Conservation (phyloP, 371 early-diverging fungal genomes). For the Circinella umbellata region DNA sequence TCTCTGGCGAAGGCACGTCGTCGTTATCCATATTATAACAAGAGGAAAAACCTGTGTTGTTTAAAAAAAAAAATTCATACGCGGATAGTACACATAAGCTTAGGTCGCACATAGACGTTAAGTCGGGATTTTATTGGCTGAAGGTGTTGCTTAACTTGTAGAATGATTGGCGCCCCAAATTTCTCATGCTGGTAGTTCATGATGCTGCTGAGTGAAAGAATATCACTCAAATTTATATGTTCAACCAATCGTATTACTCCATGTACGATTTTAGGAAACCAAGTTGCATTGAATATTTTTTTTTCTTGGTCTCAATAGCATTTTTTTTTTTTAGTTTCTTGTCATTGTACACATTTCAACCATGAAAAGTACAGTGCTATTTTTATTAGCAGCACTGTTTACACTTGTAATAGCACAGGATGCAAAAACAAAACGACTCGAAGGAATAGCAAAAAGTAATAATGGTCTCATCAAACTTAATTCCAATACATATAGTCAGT, state of each 20-base stretch:
- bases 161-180: no score
- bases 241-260: not conserved
- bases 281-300: constrained; percentile 3
- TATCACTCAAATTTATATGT: not conserved
- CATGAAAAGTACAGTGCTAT: constrained; percentile 14
- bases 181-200: no score
- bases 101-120: no score
- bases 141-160: no score
- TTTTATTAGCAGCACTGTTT: constrained; percentile 8
- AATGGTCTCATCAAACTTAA: constrained; percentile 65
- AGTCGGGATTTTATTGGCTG: no score
- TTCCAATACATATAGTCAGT: constrained; percentile 62
- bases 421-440: constrained; percentile 39
- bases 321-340: not conserved
- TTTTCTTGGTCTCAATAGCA: not conserved
- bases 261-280: not conserved
- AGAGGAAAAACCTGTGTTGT: no score
- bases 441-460: constrained; percentile 45
- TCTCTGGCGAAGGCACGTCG: no score
- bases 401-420: constrained; percentile 20
- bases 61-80: no score
- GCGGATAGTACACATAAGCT: no score
- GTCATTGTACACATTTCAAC: not conserved
- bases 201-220: no score
- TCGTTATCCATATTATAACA: no score